These are phyloP conservation scores for Dipodascus albidus DNA, from an alignment of 805 yeast genomes.

Conservation along the genomic window DNA sequence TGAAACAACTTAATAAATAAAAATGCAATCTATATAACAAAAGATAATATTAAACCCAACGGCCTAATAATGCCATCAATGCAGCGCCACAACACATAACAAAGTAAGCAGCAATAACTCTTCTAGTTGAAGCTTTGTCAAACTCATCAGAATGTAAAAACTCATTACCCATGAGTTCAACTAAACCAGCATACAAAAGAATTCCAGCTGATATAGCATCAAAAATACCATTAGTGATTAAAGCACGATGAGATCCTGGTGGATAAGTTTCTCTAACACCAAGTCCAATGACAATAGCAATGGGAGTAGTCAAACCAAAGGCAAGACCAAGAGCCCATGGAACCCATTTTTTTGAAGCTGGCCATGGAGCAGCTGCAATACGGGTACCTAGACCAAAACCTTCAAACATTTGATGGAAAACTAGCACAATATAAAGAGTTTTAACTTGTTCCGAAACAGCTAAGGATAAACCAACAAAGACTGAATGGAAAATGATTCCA, in stretches of 20 bases:
- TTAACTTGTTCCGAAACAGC: constrained; percentile 67
- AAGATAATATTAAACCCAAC: constrained; percentile 30
- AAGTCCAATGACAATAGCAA: constrained; percentile 68
- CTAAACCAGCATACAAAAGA: constrained; percentile 62
- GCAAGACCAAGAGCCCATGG: constrained; percentile 29
- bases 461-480: constrained; percentile 67
- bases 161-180: constrained; percentile 73
- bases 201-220: constrained; percentile 74
- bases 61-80: constrained; percentile 52
- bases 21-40: not conserved
- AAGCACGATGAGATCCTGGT: constrained; percentile 40
- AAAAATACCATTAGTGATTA: constrained; percentile 59
- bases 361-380: constrained; percentile 44
- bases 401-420: constrained; percentile 62
- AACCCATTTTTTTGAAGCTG: constrained; percentile 26
- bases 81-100: constrained; percentile 42
- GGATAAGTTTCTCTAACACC: constrained; percentile 54
- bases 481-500: constrained; percentile 75
- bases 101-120: constrained; percentile 14
- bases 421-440: constrained; percentile 49
- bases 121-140: constrained; percentile 10
- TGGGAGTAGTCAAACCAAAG: constrained; percentile 55
- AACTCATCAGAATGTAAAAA: constrained; percentile 36
- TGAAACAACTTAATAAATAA: not conserved
- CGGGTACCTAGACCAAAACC: constrained; percentile 80